phyloP scores from a whole-genome alignment of 164 flowering plant genomes.

The Saururus chinensis region DNA sequence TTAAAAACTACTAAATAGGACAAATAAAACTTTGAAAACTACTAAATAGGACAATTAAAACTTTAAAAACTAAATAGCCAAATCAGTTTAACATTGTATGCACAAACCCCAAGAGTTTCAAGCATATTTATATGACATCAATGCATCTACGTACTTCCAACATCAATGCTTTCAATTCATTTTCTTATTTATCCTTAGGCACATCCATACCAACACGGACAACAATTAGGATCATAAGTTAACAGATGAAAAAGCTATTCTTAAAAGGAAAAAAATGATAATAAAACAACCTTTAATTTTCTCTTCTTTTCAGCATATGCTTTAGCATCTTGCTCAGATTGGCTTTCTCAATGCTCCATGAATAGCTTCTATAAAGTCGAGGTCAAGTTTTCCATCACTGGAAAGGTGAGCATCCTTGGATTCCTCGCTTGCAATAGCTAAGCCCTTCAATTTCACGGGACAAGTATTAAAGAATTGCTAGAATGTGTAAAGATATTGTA shows the following conservation, averaged over 20 bases:
- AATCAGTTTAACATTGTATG: too few relatives aligned
- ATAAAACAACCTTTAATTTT: slow-evolving; percentile 46
- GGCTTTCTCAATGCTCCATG: slow-evolving; percentile 87
- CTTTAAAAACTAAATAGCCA: too few relatives aligned
- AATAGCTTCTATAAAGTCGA: slow-evolving; percentile 83
- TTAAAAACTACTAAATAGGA: too few relatives aligned
- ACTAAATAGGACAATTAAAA: too few relatives aligned
- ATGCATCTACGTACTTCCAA: too few relatives aligned
- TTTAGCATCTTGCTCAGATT: slow-evolving; percentile 77
- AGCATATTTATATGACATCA: too few relatives aligned
- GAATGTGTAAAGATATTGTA: not conserved
- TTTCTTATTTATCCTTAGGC: slow-evolving; percentile 74
- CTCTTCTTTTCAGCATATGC: slow-evolving; percentile 62
- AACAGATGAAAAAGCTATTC: not conserved
- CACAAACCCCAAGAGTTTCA: too few relatives aligned
- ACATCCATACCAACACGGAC: not conserved
- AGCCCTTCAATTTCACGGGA: slow-evolving; percentile 26
- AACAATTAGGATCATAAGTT: not conserved
- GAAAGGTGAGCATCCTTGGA: slow-evolving; percentile 35
- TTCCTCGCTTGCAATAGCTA: slow-evolving; percentile 21
- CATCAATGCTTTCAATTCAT: slow-evolving; percentile 75
- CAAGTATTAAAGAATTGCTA: not conserved
- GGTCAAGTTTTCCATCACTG: slow-evolving; percentile 64
- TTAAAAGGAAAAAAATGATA: too few relatives aligned
- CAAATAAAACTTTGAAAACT: too few relatives aligned